phyloP scores from a whole-genome alignment of 169 alveolate genomes.

The Eimeria mitis region DNA sequence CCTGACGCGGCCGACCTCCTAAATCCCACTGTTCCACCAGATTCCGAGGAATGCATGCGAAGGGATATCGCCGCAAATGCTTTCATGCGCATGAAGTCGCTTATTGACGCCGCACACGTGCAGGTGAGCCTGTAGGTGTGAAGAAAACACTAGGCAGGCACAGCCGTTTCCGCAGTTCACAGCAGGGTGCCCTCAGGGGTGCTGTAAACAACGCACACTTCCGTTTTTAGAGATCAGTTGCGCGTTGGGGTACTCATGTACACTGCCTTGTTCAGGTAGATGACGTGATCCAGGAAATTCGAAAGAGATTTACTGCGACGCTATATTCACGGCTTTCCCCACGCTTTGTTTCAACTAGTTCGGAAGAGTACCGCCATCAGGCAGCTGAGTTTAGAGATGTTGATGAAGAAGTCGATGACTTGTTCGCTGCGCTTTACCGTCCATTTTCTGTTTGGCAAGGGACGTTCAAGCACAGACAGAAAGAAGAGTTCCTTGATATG shows the following conservation, averaged over 20 bases:
- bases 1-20: conserved; percentile 37
- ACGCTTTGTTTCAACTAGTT: conserved; percentile 9
- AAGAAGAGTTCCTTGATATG: conserved; percentile 35
- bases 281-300: conserved; percentile 40
- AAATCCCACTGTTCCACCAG: neutral
- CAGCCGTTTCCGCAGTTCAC: neutral
- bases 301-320: neutral
- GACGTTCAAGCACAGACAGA: conserved; percentile 17
- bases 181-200: neutral
- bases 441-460: conserved; percentile 67
- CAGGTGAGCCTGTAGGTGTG: conserved; percentile 21
- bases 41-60: conserved; percentile 21
- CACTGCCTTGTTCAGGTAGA: conserved; percentile 39
- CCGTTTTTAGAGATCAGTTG: neutral
- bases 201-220: neutral
- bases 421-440: conserved; percentile 12
- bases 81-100: conserved; percentile 66
- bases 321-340: conserved; percentile 25
- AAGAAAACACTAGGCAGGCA: neutral
- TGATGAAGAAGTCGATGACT: conserved; percentile 43
- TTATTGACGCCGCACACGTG: conserved; percentile 9
- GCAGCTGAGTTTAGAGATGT: conserved; percentile 29
- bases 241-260: neutral
- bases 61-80: conserved; percentile 1
- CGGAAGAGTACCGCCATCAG: conserved; percentile 39